Conservation (phyloP, 176 grass and related monocot genomes). For the Oryza nivara region DNA sequence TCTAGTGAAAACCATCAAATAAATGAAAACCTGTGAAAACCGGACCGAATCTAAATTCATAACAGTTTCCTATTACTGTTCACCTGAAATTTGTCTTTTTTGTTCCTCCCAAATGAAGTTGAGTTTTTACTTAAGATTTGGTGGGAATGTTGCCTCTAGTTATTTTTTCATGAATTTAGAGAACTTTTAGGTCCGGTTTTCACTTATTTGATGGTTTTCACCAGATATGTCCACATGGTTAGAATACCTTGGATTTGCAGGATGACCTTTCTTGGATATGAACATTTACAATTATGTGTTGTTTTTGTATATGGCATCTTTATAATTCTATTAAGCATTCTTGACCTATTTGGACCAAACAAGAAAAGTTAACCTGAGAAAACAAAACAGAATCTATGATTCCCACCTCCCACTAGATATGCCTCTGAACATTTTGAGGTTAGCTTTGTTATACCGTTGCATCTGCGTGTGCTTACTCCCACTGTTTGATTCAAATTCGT, state of each 20-base stretch:
- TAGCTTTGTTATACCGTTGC: slow-evolving; percentile 13
- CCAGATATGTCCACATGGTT: background rate
- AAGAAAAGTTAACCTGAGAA: background rate
- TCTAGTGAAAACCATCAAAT: too few relatives aligned
- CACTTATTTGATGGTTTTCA: too few relatives aligned
- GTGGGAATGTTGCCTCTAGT: too few relatives aligned
- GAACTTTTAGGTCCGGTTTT: too few relatives aligned
- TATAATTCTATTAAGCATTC: background rate
- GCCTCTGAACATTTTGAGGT: background rate
- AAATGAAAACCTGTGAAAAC: too few relatives aligned
- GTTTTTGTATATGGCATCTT: background rate
- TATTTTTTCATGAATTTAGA: too few relatives aligned
- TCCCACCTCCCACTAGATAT: slow-evolving; percentile 7
- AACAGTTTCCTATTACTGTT: too few relatives aligned
- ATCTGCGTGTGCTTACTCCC: slow-evolving; percentile 15
- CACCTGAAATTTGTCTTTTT: too few relatives aligned
- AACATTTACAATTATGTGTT: background rate
- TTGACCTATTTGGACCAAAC: slow-evolving; percentile 13
- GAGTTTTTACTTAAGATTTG: too few relatives aligned
- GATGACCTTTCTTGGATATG: background rate
- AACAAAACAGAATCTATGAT: background rate
- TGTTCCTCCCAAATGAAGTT: too few relatives aligned
- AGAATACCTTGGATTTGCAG: background rate
- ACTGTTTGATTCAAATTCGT: slow-evolving; percentile 25
- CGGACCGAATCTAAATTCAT: too few relatives aligned